Conservation (phyloP, 1,284 basidiomycete species). For the Sanguinoderma infundibulare region DNA sequence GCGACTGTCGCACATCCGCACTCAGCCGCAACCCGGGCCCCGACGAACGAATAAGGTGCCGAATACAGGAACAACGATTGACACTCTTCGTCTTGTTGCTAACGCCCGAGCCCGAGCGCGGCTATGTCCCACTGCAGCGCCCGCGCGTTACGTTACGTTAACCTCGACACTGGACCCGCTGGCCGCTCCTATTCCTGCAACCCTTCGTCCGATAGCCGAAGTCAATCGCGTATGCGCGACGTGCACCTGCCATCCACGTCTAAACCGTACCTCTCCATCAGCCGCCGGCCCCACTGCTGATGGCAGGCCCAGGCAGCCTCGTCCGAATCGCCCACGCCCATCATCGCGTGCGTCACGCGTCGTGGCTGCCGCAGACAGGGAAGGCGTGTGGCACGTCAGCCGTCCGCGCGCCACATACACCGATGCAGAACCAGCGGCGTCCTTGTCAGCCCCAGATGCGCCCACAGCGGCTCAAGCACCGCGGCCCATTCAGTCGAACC, state of each 20-base stretch:
- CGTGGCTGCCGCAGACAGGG: conserved; percentile 10
- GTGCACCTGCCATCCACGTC: not conserved
- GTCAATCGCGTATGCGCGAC: not conserved
- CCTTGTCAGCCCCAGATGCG: not conserved
- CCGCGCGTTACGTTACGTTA: conserved; percentile 8
- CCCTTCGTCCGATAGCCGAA: not conserved
- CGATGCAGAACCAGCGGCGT: conserved; percentile 9
- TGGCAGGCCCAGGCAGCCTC: not conserved
- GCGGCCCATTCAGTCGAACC: conserved; percentile 5
- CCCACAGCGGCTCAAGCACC: conserved; percentile 7
- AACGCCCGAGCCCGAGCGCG: not conserved
- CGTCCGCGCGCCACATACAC: conserved; percentile 19
- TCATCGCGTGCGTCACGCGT: not conserved
- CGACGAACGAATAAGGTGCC: conserved; percentile 18
- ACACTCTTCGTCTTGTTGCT: not conserved
- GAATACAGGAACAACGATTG: conserved; percentile 17
- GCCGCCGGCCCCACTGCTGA: too few species aligned
- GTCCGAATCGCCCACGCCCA: not conserved
- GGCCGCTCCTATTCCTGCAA: not conserved
- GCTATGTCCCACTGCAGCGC: not conserved
- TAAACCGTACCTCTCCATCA: not conserved
- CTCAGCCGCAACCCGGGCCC: not conserved
- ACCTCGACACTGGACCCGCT: not conserved
- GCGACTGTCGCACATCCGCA: conserved; percentile 12
- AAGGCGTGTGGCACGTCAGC: conserved; percentile 13